Base-by-base conservation (phyloP, 2,329 filamentous ascomycete genomes). In the Metarhizium sp. region DNA sequence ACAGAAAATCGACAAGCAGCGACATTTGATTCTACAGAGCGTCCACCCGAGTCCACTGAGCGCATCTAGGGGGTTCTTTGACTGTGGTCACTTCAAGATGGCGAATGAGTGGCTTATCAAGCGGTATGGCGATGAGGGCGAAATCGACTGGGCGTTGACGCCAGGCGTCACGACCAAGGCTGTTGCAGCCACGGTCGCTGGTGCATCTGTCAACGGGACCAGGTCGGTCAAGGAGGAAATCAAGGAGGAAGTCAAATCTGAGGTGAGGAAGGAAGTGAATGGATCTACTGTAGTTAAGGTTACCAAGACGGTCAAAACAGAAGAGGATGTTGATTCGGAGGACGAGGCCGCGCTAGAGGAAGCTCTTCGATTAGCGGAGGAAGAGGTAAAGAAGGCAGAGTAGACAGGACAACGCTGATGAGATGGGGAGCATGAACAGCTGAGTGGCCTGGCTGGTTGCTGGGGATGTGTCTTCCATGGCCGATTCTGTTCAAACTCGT, bases 21-120 rank as follows among this genome's bases (percentile, higher is more conserved):
- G 80, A 64, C 92, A 99, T 73, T 78, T 90, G 49, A 89, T 99
- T 42, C 76, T 99, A 60, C 85, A 87, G 72, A 88, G 85, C 64
- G 91, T 92, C 51, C 94, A 99, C 73, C 94, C 94, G 0, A 96
- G 90, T 69, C 94, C 94, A n/a, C 71, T 96, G 61, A 95, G 90
- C 72, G 94, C 92, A 4, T 73, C 78, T 14, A 79, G 82, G 54
- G 94, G 94, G 1, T 99, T 91, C 70, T 90, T 90, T 61, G 85
- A 89, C 56, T 92, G 88, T 63, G 82, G 84, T 0, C 91, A 95
- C 71, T 96, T 95, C 69, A 84, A 77, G 59, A 82, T 84, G 72
- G 83, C 88, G 50, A 95, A 96, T 66, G 85, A 88, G 63, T 99
- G 94, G 94, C 76, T 99, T 25, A 75, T 80, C 53, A 70, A 78